Base-by-base conservation (phyloP, 352 stramenopile species). In the Labyrinthula sp. region DNA sequence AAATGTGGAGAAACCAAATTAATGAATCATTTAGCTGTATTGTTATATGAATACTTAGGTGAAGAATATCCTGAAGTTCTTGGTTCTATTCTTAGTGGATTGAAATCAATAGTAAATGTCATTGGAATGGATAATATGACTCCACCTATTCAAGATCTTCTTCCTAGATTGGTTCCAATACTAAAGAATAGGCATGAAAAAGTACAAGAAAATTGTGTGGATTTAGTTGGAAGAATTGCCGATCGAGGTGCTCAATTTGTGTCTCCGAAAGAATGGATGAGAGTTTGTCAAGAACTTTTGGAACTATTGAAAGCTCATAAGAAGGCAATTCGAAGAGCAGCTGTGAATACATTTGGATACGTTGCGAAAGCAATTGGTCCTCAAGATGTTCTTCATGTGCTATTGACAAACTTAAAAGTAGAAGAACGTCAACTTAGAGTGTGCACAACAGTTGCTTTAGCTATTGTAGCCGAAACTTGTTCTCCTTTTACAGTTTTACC, bases 71-170 rank as follows among this genome's bases (percentile, higher is more conserved):
- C 90, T 0, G 87, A 97, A 60, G 89, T 97, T 40, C 60, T 99
- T 7, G 89, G 87, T 21, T 94, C 77, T 25, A 97, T 98, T 54
- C 71, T 99, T 18, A 83, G 85, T 43, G 90, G 83, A 1, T 66
- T 99, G 12, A 92, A 93, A 54, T 80, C 82, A 6, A 97, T 99
- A 50, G 89, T 97, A 12, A 96, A 94, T 60, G 87, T 97, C 30
- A 96, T 99, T 56, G 89, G 90, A 47, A 97, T 97, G 88, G 92
- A 73, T 24, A 94, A 95, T 57, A 96, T 99, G 85, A 94, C 82
- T 25, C 90, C 89, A 49, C 88, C 89, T 0, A 95, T 97, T 62
- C 88, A 91, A 54, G 90, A 97, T 49, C 59, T 99, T 25, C 66
- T 99, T n/a, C 89, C 90, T 15, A 78, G 89, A 17, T 60, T 99